Evolutionary conservation across 2,329 filamentous ascomycete genomes (phyloP).

Genomic region (Claviceps sp.): DNA sequence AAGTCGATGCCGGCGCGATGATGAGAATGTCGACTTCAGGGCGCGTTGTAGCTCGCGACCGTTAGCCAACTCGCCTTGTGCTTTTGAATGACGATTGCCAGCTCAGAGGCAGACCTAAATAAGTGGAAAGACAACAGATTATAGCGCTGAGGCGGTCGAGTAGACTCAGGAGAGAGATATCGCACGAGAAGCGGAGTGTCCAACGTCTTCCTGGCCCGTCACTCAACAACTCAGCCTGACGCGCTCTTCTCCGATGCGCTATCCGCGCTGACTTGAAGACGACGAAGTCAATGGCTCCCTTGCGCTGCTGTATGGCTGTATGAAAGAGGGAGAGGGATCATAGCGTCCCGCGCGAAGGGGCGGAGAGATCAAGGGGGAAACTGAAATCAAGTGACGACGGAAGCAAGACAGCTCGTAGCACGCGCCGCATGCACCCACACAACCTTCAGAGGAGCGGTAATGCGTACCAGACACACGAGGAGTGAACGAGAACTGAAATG

Average conservation of each 20-base stretch:
- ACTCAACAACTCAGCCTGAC: background rate
- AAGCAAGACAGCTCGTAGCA: conserved; percentile 1
- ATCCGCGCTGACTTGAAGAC: background rate
- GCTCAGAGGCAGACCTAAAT: background rate
- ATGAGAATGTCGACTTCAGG: background rate
- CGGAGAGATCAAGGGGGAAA: background rate
- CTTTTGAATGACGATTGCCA: background rate
- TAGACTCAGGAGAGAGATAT: background rate
- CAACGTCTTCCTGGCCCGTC: background rate
- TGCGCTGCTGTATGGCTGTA: background rate
- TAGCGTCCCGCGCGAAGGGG: background rate
- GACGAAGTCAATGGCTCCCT: background rate
- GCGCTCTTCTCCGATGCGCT: background rate
- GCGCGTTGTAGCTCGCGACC: background rate
- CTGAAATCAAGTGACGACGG: background rate
- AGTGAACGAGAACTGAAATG: background rate
- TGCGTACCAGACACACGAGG: background rate
- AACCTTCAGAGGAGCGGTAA: conserved; percentile 6
- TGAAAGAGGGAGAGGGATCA: background rate
- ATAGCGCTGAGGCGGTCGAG: background rate
- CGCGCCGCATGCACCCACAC: background rate
- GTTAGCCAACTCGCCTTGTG: no score
- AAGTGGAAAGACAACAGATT: background rate
- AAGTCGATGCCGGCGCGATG: background rate
- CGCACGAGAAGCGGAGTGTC: background rate